Base-by-base conservation (phyloP, 352 stramenopile species). In the Pythium rishiriense region DNA sequence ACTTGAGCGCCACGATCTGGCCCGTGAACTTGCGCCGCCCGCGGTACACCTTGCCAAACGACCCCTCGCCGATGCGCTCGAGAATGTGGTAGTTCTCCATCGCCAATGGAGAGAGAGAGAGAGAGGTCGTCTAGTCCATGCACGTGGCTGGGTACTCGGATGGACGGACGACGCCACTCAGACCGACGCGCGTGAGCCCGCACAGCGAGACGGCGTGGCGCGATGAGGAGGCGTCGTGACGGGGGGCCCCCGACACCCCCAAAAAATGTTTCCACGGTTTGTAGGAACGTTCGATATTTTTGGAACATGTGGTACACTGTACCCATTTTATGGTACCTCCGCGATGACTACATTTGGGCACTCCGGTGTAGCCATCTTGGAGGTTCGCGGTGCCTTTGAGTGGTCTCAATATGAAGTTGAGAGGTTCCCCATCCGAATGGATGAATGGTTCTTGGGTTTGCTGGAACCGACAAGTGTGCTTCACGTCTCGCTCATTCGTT, bases 71-170 rank as follows among this genome's bases (percentile, higher is more conserved):
- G 56, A 98, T 97, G 42, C 91, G 82, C 74, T 98, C 92, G 19
- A 98, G 80, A 37, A 98, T 93, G 56, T 97, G 83, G 67, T 98
- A 98, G 67, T 97, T 85, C n/a, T 97, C 87, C 85, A 96, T 95
- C 11, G 37, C 37, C 19, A 43, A 2, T 22, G 4, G 17, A 43
- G 9, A 43, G 11, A n/a, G 37, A 21, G 1, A 43, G 37, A 43
- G 26, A 17, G 11, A 24, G 21, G 9, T 17, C 50, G 11, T 6
- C 7, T 26, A 51, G 24, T 51, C 9, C 21, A 28, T 31, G 29
- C 48, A 24, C 12, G 29, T n/a, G n/a, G n/a, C n/a, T n/a, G n/a
- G n/a, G n/a, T n/a, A n/a, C n/a, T n/a, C n/a, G n/a, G n/a, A n/a
- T n/a, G 21, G n/a, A 45, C 21, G 43, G 2, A 3, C 17, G 25